Conservation (phyloP, 1,139 yeast species). For the Pichiaceae sp. region DNA sequence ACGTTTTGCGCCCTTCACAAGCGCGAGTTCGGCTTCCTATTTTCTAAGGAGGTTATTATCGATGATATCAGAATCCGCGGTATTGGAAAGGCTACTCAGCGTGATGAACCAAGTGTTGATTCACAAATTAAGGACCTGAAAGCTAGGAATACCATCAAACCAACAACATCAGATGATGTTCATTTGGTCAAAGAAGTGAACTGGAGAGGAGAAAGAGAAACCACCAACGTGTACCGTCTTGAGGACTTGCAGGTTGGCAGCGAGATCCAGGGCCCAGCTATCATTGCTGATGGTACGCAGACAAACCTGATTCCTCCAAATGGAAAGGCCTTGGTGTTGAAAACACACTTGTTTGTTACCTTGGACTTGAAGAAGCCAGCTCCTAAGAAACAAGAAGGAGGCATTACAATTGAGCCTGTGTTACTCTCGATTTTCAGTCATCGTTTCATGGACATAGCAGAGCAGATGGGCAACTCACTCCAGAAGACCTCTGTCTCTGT, state of each 20-base stretch:
- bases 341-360: constrained; percentile 34
- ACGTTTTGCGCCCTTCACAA: constrained; percentile 34
- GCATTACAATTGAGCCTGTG: constrained; percentile 35
- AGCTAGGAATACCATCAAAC: no score
- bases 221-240: constrained; percentile 20
- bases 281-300: constrained; percentile 79
- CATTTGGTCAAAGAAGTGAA: constrained; percentile 17
- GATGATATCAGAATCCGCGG: constrained; percentile 78
- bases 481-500: constrained; percentile 56
- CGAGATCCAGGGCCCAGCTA: constrained; percentile 64
- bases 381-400: constrained; percentile 3
- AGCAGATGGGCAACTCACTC: constrained; percentile 56
- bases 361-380: constrained; percentile 3
- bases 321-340: constrained; percentile 53
- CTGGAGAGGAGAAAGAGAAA: constrained; percentile 10
- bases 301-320: constrained; percentile 74
- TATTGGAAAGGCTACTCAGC: constrained; percentile 36
- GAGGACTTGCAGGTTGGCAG: constrained; percentile 41
- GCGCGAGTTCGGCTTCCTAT: constrained; percentile 64
- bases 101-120: no score
- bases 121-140: no score
- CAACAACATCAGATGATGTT: constrained; percentile 10
- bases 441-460: constrained; percentile 57
- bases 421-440: constrained; percentile 53
- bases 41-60: constrained; percentile 58